Evolutionary conservation across 2,329 filamentous ascomycete genomes (phyloP), one percentile per base, ranked within the genome.

Genomic region (Neofusicoccum umdonicola): DNA sequence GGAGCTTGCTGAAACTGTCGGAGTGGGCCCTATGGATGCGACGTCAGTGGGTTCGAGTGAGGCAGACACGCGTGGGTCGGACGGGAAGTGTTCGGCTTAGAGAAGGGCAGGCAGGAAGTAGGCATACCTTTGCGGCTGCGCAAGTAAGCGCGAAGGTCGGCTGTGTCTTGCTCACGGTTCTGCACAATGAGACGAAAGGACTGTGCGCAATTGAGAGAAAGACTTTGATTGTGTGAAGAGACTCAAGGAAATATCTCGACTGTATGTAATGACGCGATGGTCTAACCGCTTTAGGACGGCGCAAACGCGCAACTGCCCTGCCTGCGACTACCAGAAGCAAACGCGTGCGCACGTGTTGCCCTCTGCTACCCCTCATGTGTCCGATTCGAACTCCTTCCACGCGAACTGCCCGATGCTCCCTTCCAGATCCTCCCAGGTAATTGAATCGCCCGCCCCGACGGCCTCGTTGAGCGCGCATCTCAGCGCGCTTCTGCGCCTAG

Each of bases 231-330:
- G 41, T 60, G 42, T 35, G 22, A 12, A 5, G 56, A 47, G 17
- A 60, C 31, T 60, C 56, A 60, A 60, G 56, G 15, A 60, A 47
- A 58, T 45, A 58, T 50, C 22, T 41, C 13, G 34, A 42, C 15
- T 50, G 58, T 51, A 48, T 42, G 37, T 12, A 15, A 22, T 60
- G 56, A 35, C 31, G 56, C 56, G 41, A 57, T 22, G 39, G 35
- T 62, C 45, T 62, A 62, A 51, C 58, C 58, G 47, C 13, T 31
- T 62, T 42, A 34, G 58, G 58, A 6, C 12, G 22, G 19, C 34
- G 58, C 58, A 41, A 50, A 62, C 58, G 58, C 44, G 31, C 31
- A 17, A 13, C 45, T 62, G 27, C 27, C 27, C n/a, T 27, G 27
- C 27, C 19, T 44, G 34, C 34, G 42, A 44, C 42, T 44, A 15